phyloP scores from a whole-genome alignment of 2,329 filamentous ascomycete species.

The Aureobasidium leucospermi region DNA sequence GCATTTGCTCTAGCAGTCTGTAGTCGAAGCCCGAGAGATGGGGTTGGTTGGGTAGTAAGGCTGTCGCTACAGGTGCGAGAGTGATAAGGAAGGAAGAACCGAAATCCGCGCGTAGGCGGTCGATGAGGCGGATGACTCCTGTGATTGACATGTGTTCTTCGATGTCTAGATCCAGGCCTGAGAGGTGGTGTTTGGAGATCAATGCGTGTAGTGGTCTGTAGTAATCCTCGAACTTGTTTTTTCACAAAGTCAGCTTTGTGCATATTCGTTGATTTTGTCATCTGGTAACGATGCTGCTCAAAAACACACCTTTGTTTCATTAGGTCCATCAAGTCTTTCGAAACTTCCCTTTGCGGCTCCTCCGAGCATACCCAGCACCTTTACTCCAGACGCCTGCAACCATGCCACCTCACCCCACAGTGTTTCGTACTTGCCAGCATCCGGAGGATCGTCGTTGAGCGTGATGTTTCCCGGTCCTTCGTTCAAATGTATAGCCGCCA shows the following conservation, averaged over 20 bases:
- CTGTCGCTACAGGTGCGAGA: conserved; percentile 73
- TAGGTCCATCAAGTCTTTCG: conserved; percentile 51
- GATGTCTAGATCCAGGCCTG: conserved; percentile 71
- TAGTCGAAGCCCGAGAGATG: conserved; percentile 82
- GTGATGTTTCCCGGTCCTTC: conserved; percentile 58
- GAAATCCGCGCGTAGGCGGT: conserved; percentile 53
- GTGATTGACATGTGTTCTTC: conserved; percentile 67
- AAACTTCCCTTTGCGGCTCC: conserved; percentile 75
- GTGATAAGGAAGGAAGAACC: conserved; percentile 67
- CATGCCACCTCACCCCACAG: conserved; percentile 72
- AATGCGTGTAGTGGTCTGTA: conserved; percentile 62
- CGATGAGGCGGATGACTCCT: conserved; percentile 50
- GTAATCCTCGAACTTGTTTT: conserved; percentile 58
- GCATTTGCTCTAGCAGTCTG: conserved; percentile 60
- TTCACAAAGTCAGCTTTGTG: neutral
- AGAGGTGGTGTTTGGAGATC: conserved; percentile 53
- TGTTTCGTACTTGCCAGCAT: conserved; percentile 56
- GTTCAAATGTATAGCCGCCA: conserved; percentile 83
- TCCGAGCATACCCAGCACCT: conserved; percentile 79
- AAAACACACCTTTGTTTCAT: conserved; percentile 30
- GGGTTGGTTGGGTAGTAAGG: conserved; percentile 48
- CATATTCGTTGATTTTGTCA: neutral
- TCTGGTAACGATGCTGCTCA: neutral
- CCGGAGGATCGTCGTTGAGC: conserved; percentile 71
- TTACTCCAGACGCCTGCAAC: conserved; percentile 66